Evolutionary conservation across 352 stramenopile genomes (phyloP).

Genomic region (Phytophthora melonis): DNA sequence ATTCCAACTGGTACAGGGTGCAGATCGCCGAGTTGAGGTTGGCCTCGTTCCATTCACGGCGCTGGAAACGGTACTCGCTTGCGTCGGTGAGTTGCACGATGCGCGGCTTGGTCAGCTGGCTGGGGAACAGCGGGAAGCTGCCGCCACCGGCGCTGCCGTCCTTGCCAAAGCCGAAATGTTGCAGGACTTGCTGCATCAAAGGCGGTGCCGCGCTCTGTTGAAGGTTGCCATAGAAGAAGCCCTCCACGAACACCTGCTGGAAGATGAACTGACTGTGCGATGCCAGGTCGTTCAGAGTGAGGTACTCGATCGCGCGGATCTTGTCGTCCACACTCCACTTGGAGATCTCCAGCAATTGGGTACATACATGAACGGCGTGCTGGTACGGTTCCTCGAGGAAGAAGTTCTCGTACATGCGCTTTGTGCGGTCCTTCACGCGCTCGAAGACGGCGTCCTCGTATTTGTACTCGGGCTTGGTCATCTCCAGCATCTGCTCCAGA

Average conservation of each 20-base stretch:
- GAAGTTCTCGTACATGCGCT: slow-evolving; percentile 90
- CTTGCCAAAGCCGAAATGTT: slow-evolving; percentile 47
- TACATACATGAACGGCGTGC: slow-evolving; percentile 85
- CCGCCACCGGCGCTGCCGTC: slow-evolving; percentile 12
- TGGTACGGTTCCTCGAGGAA: slow-evolving; percentile 92
- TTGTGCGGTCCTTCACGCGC: slow-evolving; percentile 86
- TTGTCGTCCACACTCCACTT: slow-evolving; percentile 91
- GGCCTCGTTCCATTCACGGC: slow-evolving; percentile 70
- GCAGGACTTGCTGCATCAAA: slow-evolving; percentile 61
- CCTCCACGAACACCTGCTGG: slow-evolving; percentile 76
- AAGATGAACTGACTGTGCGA: slow-evolving; percentile 68
- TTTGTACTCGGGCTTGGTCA: slow-evolving; percentile 57
- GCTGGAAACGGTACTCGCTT: slow-evolving; percentile 62
- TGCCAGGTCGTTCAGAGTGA: slow-evolving; percentile 64
- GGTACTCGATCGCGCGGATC: slow-evolving; percentile 66
- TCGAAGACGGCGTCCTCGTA: slow-evolving; percentile 81
- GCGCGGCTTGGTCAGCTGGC: slow-evolving; percentile 55
- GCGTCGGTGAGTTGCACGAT: slow-evolving; percentile 66
- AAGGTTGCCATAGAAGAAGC: slow-evolving; percentile 81
- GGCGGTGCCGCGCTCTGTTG: slow-evolving; percentile 27
- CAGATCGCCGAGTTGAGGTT: slow-evolving; percentile 85
- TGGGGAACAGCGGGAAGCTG: slow-evolving; percentile 57
- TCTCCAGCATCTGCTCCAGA: slow-evolving; percentile 58
- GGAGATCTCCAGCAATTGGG: slow-evolving; percentile 76
- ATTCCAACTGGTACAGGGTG: slow-evolving; percentile 72